These are phyloP conservation scores for Prunus persica DNA, from an alignment of 306 rosid species.

Conservation along the genomic window Prunus_persica_NCBIv2 NC_034012.1:15174001-15174500, in stretches of 20 bases:
- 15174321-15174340: constrained; percentile 33
- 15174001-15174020: constrained; percentile 98
- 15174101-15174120: constrained; percentile 80
- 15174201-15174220: constrained; percentile 57
- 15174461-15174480: constrained; percentile 37
- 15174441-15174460: constrained; percentile 23
- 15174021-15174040: constrained; percentile 99
- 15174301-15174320: constrained; percentile 24
- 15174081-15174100: constrained; percentile 84
- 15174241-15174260: constrained; percentile 56
- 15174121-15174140: constrained; percentile 61
- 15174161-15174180: constrained; percentile 64
- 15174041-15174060: constrained; percentile 96
- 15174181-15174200: constrained; percentile 61
- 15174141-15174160: constrained; percentile 69
- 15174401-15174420: constrained; percentile 19
- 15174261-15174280: constrained; percentile 32
- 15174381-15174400: constrained; percentile 23
- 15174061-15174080: constrained; percentile 72
- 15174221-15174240: constrained; percentile 69
- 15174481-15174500: constrained; percentile 29
- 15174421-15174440: constrained; percentile 23
- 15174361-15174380: constrained; percentile 11
- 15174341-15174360: constrained; percentile 35
- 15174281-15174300: constrained; percentile 36